These are phyloP conservation scores for Staphylotrichum tortipilum DNA, from an alignment of 495 filamentous ascomycete genomes.

Conservation along the genomic window DNA sequence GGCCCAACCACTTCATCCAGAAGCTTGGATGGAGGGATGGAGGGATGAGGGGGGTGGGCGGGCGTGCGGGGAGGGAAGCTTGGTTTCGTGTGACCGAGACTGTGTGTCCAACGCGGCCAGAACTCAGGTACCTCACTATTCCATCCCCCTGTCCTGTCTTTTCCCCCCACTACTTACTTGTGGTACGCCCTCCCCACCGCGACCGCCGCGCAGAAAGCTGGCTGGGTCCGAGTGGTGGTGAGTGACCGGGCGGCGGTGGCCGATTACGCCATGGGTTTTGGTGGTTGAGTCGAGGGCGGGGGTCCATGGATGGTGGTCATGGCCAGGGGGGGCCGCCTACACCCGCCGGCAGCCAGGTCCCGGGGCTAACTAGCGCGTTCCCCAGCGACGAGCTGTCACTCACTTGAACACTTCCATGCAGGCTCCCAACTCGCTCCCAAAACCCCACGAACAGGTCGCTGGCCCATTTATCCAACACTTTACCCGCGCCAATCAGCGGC, in stretches of 20 bases:
- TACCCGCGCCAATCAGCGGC: slow-evolving; percentile 29
- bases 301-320: too few relatives aligned
- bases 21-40: slow-evolving; percentile 10
- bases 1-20: slow-evolving; percentile 5
- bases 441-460: slow-evolving; percentile 11
- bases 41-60: too few relatives aligned
- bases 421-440: slow-evolving; percentile 8
- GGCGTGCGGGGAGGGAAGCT: too few relatives aligned
- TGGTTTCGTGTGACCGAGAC: too few relatives aligned
- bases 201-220: too few relatives aligned
- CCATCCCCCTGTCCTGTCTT: neutral
- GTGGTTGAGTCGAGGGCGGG: too few relatives aligned
- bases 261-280: slow-evolving; percentile 25
- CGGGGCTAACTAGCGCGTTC: too few relatives aligned
- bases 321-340: neutral
- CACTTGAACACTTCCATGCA: too few relatives aligned
- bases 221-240: neutral
- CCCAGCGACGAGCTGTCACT: too few relatives aligned
- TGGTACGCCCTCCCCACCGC: too few relatives aligned
- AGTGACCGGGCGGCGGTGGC: too few relatives aligned
- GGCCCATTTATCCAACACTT: slow-evolving; percentile 25
- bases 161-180: neutral
- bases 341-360: slow-evolving; percentile 1
- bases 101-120: neutral
- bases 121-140: neutral